Evolutionary conservation across 2,329 filamentous ascomycete genomes (phyloP).

Genomic region (Pseudopyricularia javanii): DNA sequence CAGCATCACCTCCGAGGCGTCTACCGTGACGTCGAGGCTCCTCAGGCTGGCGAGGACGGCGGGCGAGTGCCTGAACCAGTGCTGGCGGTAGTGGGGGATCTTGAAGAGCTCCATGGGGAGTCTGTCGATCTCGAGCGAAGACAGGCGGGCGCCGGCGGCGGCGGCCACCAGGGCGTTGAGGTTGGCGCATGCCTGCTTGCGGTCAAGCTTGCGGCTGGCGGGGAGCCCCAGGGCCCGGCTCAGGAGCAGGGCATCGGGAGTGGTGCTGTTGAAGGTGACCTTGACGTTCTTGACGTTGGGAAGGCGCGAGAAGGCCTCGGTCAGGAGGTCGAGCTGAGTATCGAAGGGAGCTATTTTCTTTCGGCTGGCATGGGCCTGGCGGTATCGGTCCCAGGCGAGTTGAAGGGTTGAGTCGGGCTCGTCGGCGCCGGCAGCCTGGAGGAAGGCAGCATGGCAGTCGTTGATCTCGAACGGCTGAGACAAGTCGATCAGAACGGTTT

Average conservation of each 20-base stretch:
- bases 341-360: slow-evolving; percentile 21
- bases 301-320: slow-evolving; percentile 24
- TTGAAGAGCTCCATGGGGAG: slow-evolving; percentile 30
- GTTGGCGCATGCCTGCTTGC: slow-evolving; percentile 22
- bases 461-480: slow-evolving; percentile 27
- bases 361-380: slow-evolving; percentile 19
- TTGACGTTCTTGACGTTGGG: slow-evolving; percentile 25
- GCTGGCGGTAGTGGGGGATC: slow-evolving; percentile 19
- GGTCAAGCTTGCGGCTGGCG: slow-evolving; percentile 26
- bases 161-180: slow-evolving; percentile 8
- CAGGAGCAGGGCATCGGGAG: slow-evolving; percentile 23
- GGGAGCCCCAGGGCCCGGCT: slow-evolving; percentile 23
- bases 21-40: slow-evolving; percentile 25
- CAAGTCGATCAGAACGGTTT: slow-evolving; percentile 31
- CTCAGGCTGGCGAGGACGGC: slow-evolving; percentile 24
- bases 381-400: slow-evolving; percentile 22
- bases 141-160: slow-evolving; percentile 12
- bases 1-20: slow-evolving; percentile 22
- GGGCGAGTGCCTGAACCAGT: slow-evolving; percentile 27
- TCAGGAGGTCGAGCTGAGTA: slow-evolving; percentile 20
- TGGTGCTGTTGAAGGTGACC: slow-evolving; percentile 26
- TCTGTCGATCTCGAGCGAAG: slow-evolving; percentile 27
- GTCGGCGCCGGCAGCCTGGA: slow-evolving; percentile 23
- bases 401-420: slow-evolving; percentile 20
- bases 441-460: slow-evolving; percentile 20